phyloP scores from a whole-genome alignment of 2,329 filamentous ascomycete genomes.

The Scolecobasidium constrictum region DNA sequence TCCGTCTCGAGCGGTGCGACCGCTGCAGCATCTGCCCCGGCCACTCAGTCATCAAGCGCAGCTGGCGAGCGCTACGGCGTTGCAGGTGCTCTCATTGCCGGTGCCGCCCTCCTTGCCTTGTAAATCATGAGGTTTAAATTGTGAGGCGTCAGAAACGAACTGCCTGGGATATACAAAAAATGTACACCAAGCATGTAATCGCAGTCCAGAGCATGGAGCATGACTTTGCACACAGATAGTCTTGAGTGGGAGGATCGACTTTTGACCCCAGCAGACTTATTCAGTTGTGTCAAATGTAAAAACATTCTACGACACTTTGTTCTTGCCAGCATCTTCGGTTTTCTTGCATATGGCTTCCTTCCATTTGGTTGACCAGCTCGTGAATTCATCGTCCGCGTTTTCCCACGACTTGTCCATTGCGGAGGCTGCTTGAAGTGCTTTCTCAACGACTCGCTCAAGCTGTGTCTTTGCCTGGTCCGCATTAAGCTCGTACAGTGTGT shows the following conservation, averaged over 20 bases:
- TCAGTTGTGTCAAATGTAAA: too few relatives aligned
- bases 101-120: not conserved
- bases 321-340: not conserved
- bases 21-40: conserved; percentile 10
- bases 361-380: conserved; percentile 59
- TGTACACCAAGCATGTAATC: too few relatives aligned
- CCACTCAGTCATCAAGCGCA: conserved; percentile 5
- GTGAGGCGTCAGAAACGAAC: too few relatives aligned
- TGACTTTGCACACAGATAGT: too few relatives aligned
- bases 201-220: too few relatives aligned
- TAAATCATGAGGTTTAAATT: too few relatives aligned
- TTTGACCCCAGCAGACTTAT: too few relatives aligned
- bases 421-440: conserved; percentile 46
- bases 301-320: too few relatives aligned
- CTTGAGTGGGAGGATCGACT: too few relatives aligned
- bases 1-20: conserved; percentile 17
- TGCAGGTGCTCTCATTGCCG: not conserved
- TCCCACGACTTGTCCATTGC: conserved; percentile 51
- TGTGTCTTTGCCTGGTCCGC: conserved; percentile 44
- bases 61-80: not conserved
- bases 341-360: conserved; percentile 8
- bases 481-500: conserved; percentile 61
- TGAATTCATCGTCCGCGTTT: conserved; percentile 63
- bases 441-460: conserved; percentile 49
- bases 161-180: too few relatives aligned